Percentiles rank a stretch among this genome's conserved stretches.
Evolutionary conservation across 805 yeast genomes (phyloP).

Genomic region (Yamadazyma philogaea): DNA sequence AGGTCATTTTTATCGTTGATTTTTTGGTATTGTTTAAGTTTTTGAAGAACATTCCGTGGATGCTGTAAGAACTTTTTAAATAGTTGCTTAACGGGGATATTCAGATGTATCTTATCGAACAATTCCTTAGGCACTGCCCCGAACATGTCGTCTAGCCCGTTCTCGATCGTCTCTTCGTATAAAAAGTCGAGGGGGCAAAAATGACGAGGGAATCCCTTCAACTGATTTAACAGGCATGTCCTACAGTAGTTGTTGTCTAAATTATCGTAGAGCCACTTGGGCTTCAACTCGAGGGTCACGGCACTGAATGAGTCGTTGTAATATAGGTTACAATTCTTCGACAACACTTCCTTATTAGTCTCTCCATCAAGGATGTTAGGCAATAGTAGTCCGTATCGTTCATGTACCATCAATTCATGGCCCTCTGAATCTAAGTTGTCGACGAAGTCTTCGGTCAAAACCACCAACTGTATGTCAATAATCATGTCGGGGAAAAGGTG

Average conservation of each 20-base stretch:
- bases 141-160: slow-evolving; percentile 35
- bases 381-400: slow-evolving; percentile 42
- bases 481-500: slow-evolving; percentile 28
- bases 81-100: slow-evolving; percentile 34
- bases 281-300: slow-evolving; percentile 50
- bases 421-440: slow-evolving; percentile 25
- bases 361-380: slow-evolving; percentile 39
- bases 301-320: slow-evolving; percentile 15
- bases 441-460: slow-evolving; percentile 29
- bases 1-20: slow-evolving; percentile 30
- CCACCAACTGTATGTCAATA: slow-evolving; percentile 31
- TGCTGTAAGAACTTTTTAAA: slow-evolving; percentile 29
- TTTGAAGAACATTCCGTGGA: slow-evolving; percentile 31
- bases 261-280: slow-evolving; percentile 57
- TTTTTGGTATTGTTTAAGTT: slow-evolving; percentile 32
- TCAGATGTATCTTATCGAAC: slow-evolving; percentile 20
- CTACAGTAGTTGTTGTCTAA: slow-evolving; percentile 46
- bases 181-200: slow-evolving; percentile 50
- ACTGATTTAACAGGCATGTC: slow-evolving; percentile 51
- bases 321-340: slow-evolving; percentile 36
- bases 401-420: slow-evolving; percentile 31
- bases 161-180: slow-evolving; percentile 25
- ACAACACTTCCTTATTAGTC: slow-evolving; percentile 24
- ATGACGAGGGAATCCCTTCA: slow-evolving; percentile 29
- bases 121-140: slow-evolving; percentile 19